Evolutionary conservation across 768 basidiomycete genomes (phyloP).

Genomic region (Hygrocybe punicea): DNA sequence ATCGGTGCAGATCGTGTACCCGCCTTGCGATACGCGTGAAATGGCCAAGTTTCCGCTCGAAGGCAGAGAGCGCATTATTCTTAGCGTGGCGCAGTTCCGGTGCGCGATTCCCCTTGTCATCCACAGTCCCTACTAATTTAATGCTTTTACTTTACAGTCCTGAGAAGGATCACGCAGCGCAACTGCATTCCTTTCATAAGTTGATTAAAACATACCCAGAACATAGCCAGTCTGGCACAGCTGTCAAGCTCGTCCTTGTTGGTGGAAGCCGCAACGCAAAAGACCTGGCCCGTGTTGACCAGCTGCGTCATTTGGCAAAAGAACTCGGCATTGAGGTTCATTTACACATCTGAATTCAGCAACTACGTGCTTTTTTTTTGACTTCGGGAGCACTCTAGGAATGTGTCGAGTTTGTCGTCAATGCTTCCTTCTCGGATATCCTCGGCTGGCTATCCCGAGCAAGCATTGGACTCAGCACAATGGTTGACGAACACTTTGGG

Average conservation of each 20-base stretch:
- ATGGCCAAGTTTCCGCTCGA: conserved; percentile 57
- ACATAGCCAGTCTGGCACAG: conserved; percentile 34
- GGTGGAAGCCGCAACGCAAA: conserved; percentile 81
- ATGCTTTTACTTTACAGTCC: conserved; percentile 48
- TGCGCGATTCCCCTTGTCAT: conserved; percentile 31
- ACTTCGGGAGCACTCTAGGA: conserved; percentile 41
- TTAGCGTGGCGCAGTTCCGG: conserved; percentile 95
- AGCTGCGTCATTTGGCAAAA: conserved; percentile 53
- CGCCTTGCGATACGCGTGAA: conserved; percentile 84
- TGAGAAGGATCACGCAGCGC: conserved; percentile 88
- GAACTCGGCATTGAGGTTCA: conserved; percentile 65
- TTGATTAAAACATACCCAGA: conserved; percentile 61
- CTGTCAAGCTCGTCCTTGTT: conserved; percentile 66
- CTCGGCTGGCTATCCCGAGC: conserved; percentile 68
- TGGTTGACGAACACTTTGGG: conserved; percentile 98
- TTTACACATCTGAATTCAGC: conserved; percentile 1
- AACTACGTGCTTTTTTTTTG: not conserved
- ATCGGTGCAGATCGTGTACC: conserved; percentile 65
- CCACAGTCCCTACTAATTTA: not conserved
- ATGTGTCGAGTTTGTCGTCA: conserved; percentile 74
- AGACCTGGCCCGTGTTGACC: conserved; percentile 68
- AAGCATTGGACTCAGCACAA: conserved; percentile 87
- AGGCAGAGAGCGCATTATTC: conserved; percentile 57
- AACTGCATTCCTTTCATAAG: conserved; percentile 64
- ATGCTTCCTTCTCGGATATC: conserved; percentile 72